These are phyloP conservation scores for Fusarium foetens DNA, from an alignment of 2,329 filamentous ascomycete genomes.

Conservation along the genomic window DNA sequence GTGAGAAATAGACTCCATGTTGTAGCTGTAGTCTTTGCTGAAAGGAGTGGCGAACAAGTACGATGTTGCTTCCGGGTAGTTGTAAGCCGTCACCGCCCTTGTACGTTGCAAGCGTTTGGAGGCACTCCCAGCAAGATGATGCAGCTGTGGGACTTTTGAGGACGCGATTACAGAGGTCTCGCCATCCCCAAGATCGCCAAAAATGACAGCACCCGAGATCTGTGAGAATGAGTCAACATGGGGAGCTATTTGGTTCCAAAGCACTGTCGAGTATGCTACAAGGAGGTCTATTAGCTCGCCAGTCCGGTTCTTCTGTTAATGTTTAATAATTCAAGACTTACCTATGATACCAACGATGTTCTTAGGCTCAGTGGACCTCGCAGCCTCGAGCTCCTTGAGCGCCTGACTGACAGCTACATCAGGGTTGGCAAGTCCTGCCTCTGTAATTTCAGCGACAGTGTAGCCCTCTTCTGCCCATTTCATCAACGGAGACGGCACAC, in stretches of 20 bases:
- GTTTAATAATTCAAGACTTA: conserved; percentile 2
- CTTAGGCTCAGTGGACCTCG: conserved; percentile 40
- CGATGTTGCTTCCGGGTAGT: neutral
- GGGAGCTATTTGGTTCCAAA: conserved; percentile 34
- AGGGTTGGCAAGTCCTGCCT: conserved; percentile 1
- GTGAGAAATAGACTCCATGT: conserved; percentile 70
- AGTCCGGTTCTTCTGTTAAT: rapidly evolving
- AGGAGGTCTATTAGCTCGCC: neutral
- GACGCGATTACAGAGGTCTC: neutral
- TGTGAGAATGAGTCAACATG: neutral
- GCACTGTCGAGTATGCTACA: conserved; percentile 15
- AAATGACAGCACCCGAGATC: neutral
- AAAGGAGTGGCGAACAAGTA: conserved; percentile 60
- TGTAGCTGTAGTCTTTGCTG: conserved; percentile 59
- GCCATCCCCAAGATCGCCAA: neutral
- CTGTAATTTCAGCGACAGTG: conserved; percentile 57
- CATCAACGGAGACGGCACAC: conserved; percentile 63
- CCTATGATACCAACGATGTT: conserved; percentile 53
- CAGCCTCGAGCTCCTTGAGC: conserved; percentile 23
- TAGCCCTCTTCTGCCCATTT: conserved; percentile 81
- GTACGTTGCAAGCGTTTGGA: conserved; percentile 43
- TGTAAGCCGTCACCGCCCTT: neutral
- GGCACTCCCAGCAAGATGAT: neutral
- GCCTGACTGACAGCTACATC: neutral
- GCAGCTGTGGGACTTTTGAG: neutral